These are phyloP conservation scores for Alternaria gaisen DNA, from an alignment of 2,329 filamentous ascomycete species.

Conservation along the genomic window DNA sequence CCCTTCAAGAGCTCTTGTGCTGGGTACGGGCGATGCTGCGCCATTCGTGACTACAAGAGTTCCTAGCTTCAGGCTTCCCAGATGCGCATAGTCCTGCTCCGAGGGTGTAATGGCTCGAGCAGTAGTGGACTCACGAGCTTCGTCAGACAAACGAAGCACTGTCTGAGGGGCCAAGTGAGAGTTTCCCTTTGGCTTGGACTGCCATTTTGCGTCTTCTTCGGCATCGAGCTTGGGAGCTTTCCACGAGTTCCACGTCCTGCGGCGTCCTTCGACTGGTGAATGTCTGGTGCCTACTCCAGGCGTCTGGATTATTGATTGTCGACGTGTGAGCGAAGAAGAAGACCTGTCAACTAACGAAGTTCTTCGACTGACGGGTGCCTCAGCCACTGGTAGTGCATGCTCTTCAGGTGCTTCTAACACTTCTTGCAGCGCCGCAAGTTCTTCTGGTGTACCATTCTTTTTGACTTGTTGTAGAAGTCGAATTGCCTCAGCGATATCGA, in stretches of 20 bases:
- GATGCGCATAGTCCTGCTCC: constrained; percentile 54
- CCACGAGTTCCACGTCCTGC: constrained; percentile 48
- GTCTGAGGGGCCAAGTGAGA: constrained; percentile 34
- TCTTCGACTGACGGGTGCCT: constrained; percentile 30
- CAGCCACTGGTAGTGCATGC: constrained; percentile 10
- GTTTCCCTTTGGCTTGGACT: constrained; percentile 18
- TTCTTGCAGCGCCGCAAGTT: constrained; percentile 55
- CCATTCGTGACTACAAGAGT: constrained; percentile 60
- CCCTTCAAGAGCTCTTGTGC: constrained; percentile 33
- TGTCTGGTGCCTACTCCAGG: constrained; percentile 52
- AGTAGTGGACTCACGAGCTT: constrained; percentile 29
- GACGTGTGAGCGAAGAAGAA: constrained; percentile 45
- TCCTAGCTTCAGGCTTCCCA: constrained; percentile 54
- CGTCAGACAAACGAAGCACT: constrained; percentile 33
- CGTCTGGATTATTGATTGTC: constrained; percentile 51
- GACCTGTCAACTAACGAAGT: constrained; percentile 35
- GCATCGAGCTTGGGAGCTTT: constrained; percentile 34
- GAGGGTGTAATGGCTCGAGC: constrained; percentile 51
- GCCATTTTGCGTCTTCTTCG: constrained; percentile 46
- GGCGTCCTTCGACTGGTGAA: constrained; percentile 43
- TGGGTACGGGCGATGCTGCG: constrained; percentile 56
- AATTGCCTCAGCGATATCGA: constrained; percentile 58
- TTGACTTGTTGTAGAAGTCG: constrained; percentile 58
- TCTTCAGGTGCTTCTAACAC: constrained; percentile 37
- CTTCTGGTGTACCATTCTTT: constrained; percentile 58